phyloP scores from a whole-genome alignment of 768 basidiomycete species.

The Austroboletus eburneus region DNA sequence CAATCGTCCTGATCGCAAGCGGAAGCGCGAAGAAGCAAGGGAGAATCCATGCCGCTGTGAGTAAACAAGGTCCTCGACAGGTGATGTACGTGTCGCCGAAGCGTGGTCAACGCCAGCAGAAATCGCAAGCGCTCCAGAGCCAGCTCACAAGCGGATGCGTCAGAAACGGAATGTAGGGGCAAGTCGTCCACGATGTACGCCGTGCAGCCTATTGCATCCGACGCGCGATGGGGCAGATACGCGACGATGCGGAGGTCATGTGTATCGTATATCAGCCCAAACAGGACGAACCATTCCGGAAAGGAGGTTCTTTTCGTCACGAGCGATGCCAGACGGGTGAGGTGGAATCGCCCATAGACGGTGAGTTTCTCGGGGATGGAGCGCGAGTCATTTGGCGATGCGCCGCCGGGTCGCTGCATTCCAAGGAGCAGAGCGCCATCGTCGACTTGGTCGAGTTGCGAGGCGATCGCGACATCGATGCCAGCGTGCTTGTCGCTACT shows the following conservation, averaged over 20 bases:
- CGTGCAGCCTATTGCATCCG: conserved; percentile 7
- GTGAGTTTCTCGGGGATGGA: conserved; percentile 15
- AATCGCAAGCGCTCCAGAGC: conserved; percentile 19
- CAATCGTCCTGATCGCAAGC: conserved; percentile 1
- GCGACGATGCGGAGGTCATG: conserved; percentile 19
- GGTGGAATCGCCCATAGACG: conserved; percentile 6
- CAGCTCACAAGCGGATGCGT: conserved; percentile 5
- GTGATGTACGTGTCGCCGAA: conserved; percentile 18
- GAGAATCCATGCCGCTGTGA: not conserved
- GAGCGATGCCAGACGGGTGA: conserved; percentile 10
- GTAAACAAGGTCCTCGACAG: conserved; percentile 16
- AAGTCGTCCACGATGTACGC: conserved; percentile 23
- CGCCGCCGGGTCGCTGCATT: conserved; percentile 10
- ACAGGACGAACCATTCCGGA: conserved; percentile 26
- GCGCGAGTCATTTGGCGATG: too few relatives aligned
- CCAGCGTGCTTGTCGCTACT: too few relatives aligned
- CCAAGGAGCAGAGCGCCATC: conserved; percentile 19
- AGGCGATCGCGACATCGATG: conserved; percentile 16
- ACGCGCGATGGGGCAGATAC: conserved; percentile 13
- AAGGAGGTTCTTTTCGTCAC: conserved; percentile 3
- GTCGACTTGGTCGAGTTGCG: not conserved
- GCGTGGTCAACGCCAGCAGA: conserved; percentile 12
- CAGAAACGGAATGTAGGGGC: conserved; percentile 1
- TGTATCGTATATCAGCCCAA: conserved; percentile 20
- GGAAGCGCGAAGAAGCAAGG: not conserved